Conservation (phyloP, 2,329 filamentous ascomycete species). For the Pestalotiopsis sp. region DNA sequence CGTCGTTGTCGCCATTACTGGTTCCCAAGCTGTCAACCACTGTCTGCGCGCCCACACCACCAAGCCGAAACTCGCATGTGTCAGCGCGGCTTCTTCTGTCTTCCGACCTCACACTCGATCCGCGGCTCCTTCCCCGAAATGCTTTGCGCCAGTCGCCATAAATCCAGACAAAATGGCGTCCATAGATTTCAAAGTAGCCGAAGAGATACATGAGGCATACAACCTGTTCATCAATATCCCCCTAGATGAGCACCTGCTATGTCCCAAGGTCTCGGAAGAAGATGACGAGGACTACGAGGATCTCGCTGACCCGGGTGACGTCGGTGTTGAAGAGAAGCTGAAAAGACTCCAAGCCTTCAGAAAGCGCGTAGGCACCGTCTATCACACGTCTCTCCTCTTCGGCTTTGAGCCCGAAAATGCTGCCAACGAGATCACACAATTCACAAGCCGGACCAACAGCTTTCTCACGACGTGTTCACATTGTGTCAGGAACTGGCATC, state of each 20-base stretch:
- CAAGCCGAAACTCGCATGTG: neutral
- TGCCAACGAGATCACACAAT: conserved; percentile 61
- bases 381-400: conserved; percentile 70
- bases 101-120: neutral
- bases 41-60: neutral
- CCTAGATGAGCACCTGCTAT: conserved; percentile 65
- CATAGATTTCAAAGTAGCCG: conserved; percentile 11
- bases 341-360: conserved; percentile 57
- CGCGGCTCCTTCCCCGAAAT: neutral
- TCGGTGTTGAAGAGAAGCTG: conserved; percentile 54
- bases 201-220: conserved; percentile 11
- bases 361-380: conserved; percentile 61
- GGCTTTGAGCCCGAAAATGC: conserved; percentile 66
- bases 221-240: conserved; percentile 35
- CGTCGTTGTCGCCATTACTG: neutral
- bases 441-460: conserved; percentile 58
- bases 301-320: conserved; percentile 45
- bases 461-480: conserved; percentile 67
- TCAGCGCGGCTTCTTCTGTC: neutral
- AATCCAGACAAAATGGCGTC: conserved; percentile 9
- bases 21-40: neutral
- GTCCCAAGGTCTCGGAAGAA: conserved; percentile 64
- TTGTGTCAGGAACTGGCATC: conserved; percentile 77
- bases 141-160: neutral
- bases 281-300: conserved; percentile 69